Base-by-base conservation (phyloP, 768 basidiomycete species). In the Kwoniella botswanensis region DNA sequence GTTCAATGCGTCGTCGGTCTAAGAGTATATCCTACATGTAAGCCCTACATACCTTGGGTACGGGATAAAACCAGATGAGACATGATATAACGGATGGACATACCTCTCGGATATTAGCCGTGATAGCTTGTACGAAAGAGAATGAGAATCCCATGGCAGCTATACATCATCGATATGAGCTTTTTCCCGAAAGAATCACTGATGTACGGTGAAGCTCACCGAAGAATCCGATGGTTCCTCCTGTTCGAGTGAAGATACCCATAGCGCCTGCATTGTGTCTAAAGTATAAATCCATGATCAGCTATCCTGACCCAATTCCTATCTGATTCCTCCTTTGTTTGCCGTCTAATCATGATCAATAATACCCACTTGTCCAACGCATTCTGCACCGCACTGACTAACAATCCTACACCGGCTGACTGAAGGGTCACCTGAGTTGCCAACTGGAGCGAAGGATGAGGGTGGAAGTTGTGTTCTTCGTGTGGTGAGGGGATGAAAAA, bases 141-240 rank as follows among this genome's bases (percentile, higher is more conserved):
- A 92, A 98, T 4, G 92, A 87, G 71, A 89, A 90, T 29, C 92
- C 94, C 90, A 96, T 92, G 22, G 91, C 93, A 77, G 92, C 94
- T 97, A 65, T 65, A 66, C 46, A 53, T 42, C 21, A 57, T 57
- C 65, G 50, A 24, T 56, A 26, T 65, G 21, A 22, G 55, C 65
- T 43, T 35, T 35, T 35, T 35, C 35, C 35, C 35, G 35, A 1
- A n/a, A 12, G 2, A 18, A 12, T 52, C 46, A 44, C 44, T 4
- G 29, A 29, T 4, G 13, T 2, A 55, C 52, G n/a, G 15, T 35
- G 52, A 52, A 22, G 86, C 90, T 77, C 64, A 97, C 95, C 92
- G 79, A 97, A 96, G 83, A 93, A 89, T 12, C 92, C 94, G 82
- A 96, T 93, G 3, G 94, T 93, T 43, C 92, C 89, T 68, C 94